Evolutionary conservation across 2,329 filamentous ascomycete genomes (phyloP).

Genomic region (Clonostachys sp.): DNA sequence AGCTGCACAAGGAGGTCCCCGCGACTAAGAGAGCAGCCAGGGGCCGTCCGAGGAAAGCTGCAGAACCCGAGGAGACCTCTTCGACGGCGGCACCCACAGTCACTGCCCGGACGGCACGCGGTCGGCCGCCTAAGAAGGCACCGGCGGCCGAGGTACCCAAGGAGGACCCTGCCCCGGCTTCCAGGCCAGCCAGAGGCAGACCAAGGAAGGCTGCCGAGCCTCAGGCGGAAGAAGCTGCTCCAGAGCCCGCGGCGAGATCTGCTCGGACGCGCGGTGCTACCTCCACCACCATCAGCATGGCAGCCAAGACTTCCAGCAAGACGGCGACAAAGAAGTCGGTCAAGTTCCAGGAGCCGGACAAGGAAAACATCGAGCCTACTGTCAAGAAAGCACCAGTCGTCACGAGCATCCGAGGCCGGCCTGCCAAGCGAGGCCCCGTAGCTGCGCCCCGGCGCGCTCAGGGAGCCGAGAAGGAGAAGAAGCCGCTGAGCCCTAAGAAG

Average conservation of each 20-base stretch:
- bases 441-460: background rate
- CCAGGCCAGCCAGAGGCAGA: slow-evolving; percentile 34
- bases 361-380: slow-evolving; percentile 53
- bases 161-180: slow-evolving; percentile 14
- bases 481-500: slow-evolving; percentile 61
- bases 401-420: slow-evolving; percentile 28
- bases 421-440: slow-evolving; percentile 33
- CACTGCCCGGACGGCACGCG: slow-evolving; percentile 18
- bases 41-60: slow-evolving; percentile 39
- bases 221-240: slow-evolving; percentile 10
- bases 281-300: slow-evolving; percentile 5
- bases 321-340: slow-evolving; percentile 54
- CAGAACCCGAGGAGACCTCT: slow-evolving; percentile 10
- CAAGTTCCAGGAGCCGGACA: slow-evolving; percentile 60
- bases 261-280: slow-evolving; percentile 16
- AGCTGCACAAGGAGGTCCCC: slow-evolving; percentile 20
- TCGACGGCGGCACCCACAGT: background rate
- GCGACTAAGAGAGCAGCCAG: slow-evolving; percentile 1
- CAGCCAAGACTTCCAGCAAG: slow-evolving; percentile 21
- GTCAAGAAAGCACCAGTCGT: slow-evolving; percentile 27
- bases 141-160: slow-evolving; percentile 11
- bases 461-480: slow-evolving; percentile 23
- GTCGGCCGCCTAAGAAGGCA: slow-evolving; percentile 17
- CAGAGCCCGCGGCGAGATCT: slow-evolving; percentile 18
- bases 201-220: slow-evolving; percentile 30